Conservation (phyloP, 148 eudicot species). For the Heliamphora exappendiculata region DNA sequence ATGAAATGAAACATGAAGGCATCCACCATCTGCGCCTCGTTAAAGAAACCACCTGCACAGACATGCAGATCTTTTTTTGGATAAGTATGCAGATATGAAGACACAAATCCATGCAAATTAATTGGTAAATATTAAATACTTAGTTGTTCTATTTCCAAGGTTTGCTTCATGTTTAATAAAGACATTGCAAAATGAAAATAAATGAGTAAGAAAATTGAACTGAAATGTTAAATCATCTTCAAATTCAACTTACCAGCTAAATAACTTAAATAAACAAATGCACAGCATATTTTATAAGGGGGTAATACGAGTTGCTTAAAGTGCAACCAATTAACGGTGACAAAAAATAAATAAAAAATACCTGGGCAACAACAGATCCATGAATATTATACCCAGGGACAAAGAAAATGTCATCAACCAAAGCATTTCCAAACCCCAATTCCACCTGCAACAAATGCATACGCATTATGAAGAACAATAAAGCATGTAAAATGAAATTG, state of each 20-base stretch:
- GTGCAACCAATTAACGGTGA: not conserved
- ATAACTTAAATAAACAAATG: not conserved
- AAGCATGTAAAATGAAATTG: slow-evolving; percentile 4
- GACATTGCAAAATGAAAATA: not conserved
- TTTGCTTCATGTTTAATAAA: not conserved
- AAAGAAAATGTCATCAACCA: slow-evolving; percentile 71
- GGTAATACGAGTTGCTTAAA: not conserved
- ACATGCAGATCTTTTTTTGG: too few relatives aligned
- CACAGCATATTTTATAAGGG: not conserved
- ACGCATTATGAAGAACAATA: not conserved
- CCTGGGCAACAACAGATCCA: slow-evolving; percentile 94
- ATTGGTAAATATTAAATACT: not conserved
- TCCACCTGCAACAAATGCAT: slow-evolving; percentile 55
- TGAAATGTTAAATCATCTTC: not conserved
- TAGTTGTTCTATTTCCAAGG: not conserved
- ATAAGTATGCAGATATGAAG: not conserved
- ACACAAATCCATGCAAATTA: not conserved
- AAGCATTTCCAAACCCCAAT: slow-evolving; percentile 72
- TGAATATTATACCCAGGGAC: slow-evolving; percentile 79
- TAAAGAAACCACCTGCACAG: not conserved
- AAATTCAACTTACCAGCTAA: not conserved
- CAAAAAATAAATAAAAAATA: slow-evolving; percentile 26
- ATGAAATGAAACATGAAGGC: slow-evolving; percentile 1
- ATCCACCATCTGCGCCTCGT: not conserved
- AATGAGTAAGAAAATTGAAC: not conserved